Conservation (phyloP, 1,139 yeast species). For the Magnusiomyces suaveolens region DNA sequence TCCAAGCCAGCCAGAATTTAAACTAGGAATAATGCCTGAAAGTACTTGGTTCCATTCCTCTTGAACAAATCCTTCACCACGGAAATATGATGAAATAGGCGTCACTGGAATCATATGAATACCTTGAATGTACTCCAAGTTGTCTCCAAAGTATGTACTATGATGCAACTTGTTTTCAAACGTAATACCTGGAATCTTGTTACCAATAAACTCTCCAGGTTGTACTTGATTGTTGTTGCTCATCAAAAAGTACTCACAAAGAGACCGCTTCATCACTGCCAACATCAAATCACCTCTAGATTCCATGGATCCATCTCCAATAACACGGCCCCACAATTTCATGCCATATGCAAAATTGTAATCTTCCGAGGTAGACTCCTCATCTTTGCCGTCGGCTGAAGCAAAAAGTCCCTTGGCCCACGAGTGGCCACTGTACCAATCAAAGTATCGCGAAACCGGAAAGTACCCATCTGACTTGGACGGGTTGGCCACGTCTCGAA, state of each 20-base stretch:
- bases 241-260: constrained; percentile 55
- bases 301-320: constrained; percentile 66
- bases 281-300: constrained; percentile 70
- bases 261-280: constrained; percentile 50
- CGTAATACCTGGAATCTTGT: constrained; percentile 64
- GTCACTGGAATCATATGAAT: constrained; percentile 91
- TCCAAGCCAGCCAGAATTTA: constrained; percentile 83
- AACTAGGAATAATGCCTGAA: constrained; percentile 40
- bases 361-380: constrained; percentile 75
- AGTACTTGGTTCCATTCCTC: constrained; percentile 70
- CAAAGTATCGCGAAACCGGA: constrained; percentile 72
- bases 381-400: constrained; percentile 66
- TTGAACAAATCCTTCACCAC: constrained; percentile 57
- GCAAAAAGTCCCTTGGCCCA: constrained; percentile 74
- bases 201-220: constrained; percentile 48
- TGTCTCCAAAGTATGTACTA: constrained; percentile 79
- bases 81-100: constrained; percentile 68
- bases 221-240: constrained; percentile 47
- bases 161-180: constrained; percentile 86
- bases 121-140: constrained; percentile 79
- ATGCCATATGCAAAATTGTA: constrained; percentile 73
- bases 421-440: constrained; percentile 75
- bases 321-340: constrained; percentile 69
- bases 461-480: constrained; percentile 49
- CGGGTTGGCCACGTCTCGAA: constrained; percentile 75